Evolutionary conservation across 208 protist species (phyloP).

Genomic region (Acanthamoeba triangularis): DNA sequence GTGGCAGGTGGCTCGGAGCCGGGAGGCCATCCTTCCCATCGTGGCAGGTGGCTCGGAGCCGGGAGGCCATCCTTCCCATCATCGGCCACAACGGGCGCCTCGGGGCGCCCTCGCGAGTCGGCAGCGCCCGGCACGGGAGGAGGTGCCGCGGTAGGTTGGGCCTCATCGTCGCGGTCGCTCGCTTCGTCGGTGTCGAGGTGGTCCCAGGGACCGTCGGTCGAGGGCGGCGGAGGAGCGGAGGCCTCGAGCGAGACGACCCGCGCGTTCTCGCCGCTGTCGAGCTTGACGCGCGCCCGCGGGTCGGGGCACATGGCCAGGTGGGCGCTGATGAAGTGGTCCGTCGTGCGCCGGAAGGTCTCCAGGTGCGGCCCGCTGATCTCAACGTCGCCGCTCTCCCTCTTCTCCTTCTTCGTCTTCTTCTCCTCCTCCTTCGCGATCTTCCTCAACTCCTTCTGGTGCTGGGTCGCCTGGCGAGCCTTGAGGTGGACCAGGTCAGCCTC

Average conservation of each 20-base stretch:
- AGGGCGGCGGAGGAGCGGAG: constrained; percentile 4
- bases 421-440: background rate
- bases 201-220: background rate
- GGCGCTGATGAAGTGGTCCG: constrained; percentile 15
- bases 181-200: background rate
- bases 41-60: background rate
- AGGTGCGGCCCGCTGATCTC: constrained; percentile 45
- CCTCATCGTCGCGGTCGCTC: background rate
- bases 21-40: background rate
- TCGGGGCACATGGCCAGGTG: constrained; percentile 26
- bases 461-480: background rate
- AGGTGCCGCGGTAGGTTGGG: background rate
- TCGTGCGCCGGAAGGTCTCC: constrained; percentile 33
- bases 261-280: background rate
- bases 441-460: background rate
- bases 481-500: background rate
- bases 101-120: background rate
- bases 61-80: background rate
- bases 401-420: background rate
- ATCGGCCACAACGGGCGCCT: background rate
- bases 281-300: constrained; percentile 10
- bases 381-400: background rate
- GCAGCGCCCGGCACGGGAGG: background rate
- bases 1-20: background rate
- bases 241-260: background rate